These are phyloP conservation scores for Spathaspora arborariae DNA, from an alignment of 805 yeast species.

Conservation along the genomic window DNA sequence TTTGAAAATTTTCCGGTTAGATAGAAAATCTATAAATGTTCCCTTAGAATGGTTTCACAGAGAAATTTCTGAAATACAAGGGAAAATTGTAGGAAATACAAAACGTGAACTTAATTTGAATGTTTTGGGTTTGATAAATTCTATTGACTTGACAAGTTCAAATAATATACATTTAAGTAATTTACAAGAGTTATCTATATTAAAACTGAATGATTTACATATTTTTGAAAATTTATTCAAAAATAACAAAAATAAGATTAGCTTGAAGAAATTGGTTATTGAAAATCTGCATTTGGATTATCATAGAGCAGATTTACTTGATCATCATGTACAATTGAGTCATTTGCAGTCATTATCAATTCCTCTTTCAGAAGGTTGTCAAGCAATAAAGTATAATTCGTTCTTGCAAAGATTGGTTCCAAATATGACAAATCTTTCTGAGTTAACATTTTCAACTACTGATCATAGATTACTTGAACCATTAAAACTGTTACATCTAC, in stretches of 20 bases:
- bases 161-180: not conserved
- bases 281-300: not conserved
- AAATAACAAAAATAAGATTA: not conserved
- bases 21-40: not conserved
- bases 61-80: not conserved
- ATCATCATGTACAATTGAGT: not conserved
- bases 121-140: not conserved
- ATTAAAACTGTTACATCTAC: not conserved
- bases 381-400: not conserved
- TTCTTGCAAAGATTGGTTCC: not conserved
- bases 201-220: not conserved
- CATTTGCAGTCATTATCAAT: not conserved
- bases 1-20: slow-evolving; percentile 6
- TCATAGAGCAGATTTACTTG: not conserved
- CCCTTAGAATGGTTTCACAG: not conserved
- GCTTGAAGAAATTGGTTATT: not conserved
- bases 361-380: not conserved
- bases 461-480: not conserved
- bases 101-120: not conserved
- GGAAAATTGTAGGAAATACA: not conserved
- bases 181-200: not conserved
- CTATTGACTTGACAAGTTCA: not conserved
- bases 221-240: not conserved
- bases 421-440: not conserved
- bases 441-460: not conserved